phyloP scores from a whole-genome alignment of 768 basidiomycete species.

The Kwoniella sp. region DNA sequence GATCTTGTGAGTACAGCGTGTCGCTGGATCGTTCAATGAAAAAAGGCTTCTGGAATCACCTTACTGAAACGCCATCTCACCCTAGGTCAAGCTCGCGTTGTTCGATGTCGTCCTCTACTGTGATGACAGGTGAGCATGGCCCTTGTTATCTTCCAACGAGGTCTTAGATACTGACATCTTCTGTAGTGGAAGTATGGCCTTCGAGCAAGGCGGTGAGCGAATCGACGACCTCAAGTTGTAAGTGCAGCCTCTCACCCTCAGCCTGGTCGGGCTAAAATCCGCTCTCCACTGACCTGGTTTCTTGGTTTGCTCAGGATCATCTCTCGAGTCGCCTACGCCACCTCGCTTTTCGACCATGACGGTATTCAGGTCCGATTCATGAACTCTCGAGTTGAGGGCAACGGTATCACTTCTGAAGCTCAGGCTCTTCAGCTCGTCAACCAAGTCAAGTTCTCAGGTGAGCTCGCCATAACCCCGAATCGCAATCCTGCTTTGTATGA shows the following conservation, averaged over 20 bases:
- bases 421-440: slow-evolving; percentile 52
- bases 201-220: slow-evolving; percentile 50
- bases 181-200: slow-evolving; percentile 1
- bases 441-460: slow-evolving; percentile 57
- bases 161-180: background rate
- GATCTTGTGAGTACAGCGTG: slow-evolving; percentile 57
- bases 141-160: slow-evolving; percentile 40
- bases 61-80: background rate
- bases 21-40: too few relatives aligned
- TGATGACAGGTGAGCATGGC: slow-evolving; percentile 55
- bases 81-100: slow-evolving; percentile 52
- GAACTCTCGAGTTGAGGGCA: slow-evolving; percentile 57
- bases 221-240: slow-evolving; percentile 59
- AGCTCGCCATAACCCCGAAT: slow-evolving; percentile 1
- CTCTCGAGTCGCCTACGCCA: slow-evolving; percentile 56
- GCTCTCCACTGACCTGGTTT: too few relatives aligned
- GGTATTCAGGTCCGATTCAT: slow-evolving; percentile 58
- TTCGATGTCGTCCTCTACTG: slow-evolving; percentile 56
- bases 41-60: too few relatives aligned
- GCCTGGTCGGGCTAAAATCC: background rate
- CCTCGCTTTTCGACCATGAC: slow-evolving; percentile 57
- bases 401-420: slow-evolving; percentile 55
- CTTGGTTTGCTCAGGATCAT: slow-evolving; percentile 36
- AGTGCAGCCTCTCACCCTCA: slow-evolving; percentile 15
- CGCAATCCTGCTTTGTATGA: too few relatives aligned